Evolutionary conservation across 2,329 filamentous ascomycete species (phyloP), one percentile per base, ranked within the genome.

Genomic region (Fusarium phyllophilum): DNA sequence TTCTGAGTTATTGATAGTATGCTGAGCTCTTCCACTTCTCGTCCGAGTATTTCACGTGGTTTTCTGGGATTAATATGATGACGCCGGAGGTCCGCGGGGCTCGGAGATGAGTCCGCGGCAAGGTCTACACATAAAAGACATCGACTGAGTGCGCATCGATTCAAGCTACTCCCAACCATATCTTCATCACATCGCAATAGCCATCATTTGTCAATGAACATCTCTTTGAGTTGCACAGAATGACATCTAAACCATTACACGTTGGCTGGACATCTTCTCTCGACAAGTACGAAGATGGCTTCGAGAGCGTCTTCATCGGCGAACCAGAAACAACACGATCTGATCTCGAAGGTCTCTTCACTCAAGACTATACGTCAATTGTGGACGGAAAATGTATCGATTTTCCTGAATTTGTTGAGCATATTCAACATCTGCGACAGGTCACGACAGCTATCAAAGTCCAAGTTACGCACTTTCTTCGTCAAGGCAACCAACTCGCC

Each of bases 1-100:
- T 6, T 0, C 0, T 15, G 7, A 4, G 5, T 15, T 0, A 29
- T 22, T 15, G 1, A 4, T 15, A 15, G 4, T 8, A 22, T 29
- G 4, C 6, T 3, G 20, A 17, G 26, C 45, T 17, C 1, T 31
- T n/a, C 3, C 17, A 3, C 0, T 8, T 17, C 7, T 48, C 15
- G 17, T 6, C 17, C 5, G 4, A 14, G 31, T 10, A 17, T 20
- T 12, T 12, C 7, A 13, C 4, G 9, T n/a, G 1, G 17, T 18
- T 14, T 34, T 12, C 13, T 3, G 18, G 34, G 3, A n/a, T n/a
- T 10, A 3, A 15, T 6, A 4, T 3, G 20, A n/a, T 29, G 18
- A 22, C 3, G 2, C 15, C 18, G 31, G 31, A 48, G n/a, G 57
- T 29, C 58, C 36, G 58, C 58, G 58, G 58, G 18, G 29, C n/a